Evolutionary conservation across 345 rosid species (phyloP).

Genomic region (Arabidopsis suecica): DNA sequence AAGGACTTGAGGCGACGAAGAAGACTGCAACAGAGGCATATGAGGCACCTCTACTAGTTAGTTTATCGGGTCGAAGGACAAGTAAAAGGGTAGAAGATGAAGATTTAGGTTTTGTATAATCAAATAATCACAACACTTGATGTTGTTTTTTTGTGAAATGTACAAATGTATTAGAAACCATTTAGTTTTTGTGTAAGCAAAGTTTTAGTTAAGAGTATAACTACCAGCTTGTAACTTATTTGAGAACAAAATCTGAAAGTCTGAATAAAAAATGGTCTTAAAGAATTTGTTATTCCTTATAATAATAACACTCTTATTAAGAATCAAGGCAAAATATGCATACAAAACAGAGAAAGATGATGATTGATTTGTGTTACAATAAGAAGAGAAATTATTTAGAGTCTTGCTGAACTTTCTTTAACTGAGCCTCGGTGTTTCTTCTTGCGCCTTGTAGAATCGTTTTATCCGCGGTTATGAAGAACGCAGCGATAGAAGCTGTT

Average conservation of each 20-base stretch:
- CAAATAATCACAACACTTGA: conserved; percentile 19
- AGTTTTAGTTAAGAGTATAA: neutral
- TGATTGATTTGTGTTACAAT: conserved; percentile 31
- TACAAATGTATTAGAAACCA: conserved; percentile 15
- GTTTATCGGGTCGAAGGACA: conserved; percentile 40
- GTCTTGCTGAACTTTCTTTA: conserved; percentile 43
- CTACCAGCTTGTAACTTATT: neutral
- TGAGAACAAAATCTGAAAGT: neutral
- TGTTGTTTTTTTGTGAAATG: neutral
- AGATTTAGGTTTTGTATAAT: conserved; percentile 42
- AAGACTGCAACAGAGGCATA: conserved; percentile 32
- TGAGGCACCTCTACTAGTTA: conserved; percentile 37
- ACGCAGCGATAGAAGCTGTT: conserved; percentile 75
- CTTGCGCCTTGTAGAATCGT: conserved; percentile 83
- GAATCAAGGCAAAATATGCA: conserved; percentile 21
- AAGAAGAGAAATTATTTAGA: conserved; percentile 22
- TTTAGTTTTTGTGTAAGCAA: no score
- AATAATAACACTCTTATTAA: conserved; percentile 27
- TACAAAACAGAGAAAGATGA: conserved; percentile 14
- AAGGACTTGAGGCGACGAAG: conserved; percentile 28
- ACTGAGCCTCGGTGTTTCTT: conserved; percentile 46
- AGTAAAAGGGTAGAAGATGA: conserved; percentile 40
- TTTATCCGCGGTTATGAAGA: conserved; percentile 95
- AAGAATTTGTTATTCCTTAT: neutral
- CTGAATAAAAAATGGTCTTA: neutral